Conservation (phyloP, 140 eudicot genomes). For the Oenanthe javanica region DNA sequence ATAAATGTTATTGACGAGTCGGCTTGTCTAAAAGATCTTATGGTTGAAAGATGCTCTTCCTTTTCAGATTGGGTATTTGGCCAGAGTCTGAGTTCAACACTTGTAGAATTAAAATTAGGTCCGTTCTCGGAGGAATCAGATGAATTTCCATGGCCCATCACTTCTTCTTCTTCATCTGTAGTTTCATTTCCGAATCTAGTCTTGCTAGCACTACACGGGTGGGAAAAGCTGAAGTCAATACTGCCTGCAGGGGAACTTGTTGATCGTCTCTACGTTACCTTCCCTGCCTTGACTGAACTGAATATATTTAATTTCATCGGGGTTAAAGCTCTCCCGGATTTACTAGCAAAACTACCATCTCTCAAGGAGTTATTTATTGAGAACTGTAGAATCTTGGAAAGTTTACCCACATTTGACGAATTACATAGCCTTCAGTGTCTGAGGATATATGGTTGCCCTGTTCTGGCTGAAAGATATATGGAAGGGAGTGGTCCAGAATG, state of each 20-base stretch:
- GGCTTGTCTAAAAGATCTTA: not conserved
- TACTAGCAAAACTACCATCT: not conserved
- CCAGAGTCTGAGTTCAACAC: not conserved
- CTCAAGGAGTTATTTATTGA: not conserved
- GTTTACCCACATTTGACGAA: not conserved
- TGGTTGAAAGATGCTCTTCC: not conserved
- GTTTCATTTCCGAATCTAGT: not conserved
- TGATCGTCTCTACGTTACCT: not conserved
- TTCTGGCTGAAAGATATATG: not conserved
- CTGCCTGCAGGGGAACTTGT: not conserved
- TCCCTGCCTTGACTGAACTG: not conserved
- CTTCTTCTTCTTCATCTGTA: not conserved
- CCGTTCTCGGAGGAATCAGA: not conserved
- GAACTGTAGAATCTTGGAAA: not conserved
- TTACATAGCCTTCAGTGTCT: not conserved
- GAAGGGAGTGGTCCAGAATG: not conserved
- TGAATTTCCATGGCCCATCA: not conserved
- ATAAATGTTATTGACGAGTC: not conserved
- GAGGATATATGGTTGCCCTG: not conserved
- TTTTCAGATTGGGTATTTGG: not conserved
- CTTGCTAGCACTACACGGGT: not conserved
- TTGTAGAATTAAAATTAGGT: not conserved
- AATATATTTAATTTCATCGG: not conserved
- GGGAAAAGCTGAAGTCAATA: not conserved
- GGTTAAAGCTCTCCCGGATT: not conserved